Percentiles rank a stretch among this genome's conserved stretches.
These are phyloP conservation scores for Sugiyamaella lignohabitans DNA, from an alignment of 805 yeast species.

Conservation along the genomic window DNA sequence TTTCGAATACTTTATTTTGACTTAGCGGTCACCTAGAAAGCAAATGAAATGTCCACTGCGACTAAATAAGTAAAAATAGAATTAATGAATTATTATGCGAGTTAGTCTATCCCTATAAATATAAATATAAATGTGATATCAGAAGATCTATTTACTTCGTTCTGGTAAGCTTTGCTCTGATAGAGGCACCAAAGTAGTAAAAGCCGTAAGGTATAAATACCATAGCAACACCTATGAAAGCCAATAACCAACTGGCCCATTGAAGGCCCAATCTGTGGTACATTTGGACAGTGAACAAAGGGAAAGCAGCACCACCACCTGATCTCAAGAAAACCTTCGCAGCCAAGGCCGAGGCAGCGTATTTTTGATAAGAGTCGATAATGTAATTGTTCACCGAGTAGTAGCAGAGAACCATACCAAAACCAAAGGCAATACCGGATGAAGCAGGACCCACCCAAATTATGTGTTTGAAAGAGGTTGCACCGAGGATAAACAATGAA, in stretches of 20 bases:
- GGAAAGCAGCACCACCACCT: slow-evolving; percentile 54
- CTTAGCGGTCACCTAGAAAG: no score
- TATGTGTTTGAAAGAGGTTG: slow-evolving; percentile 44
- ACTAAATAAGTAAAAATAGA: no score
- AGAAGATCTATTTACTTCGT: no score
- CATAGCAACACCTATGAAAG: slow-evolving; percentile 44
- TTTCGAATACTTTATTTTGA: no score
- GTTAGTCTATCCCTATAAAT: no score
- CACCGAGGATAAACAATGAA: slow-evolving; percentile 55
- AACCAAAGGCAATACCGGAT: slow-evolving; percentile 47
- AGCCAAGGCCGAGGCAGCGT: slow-evolving; percentile 50
- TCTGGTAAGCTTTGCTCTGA: slow-evolving; percentile 28
- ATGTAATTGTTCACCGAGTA: slow-evolving; percentile 68
- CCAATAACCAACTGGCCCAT: slow-evolving; percentile 51
- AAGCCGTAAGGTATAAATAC: slow-evolving; percentile 47
- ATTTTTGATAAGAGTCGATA: slow-evolving; percentile 75
- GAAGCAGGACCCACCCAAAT: slow-evolving; percentile 52
- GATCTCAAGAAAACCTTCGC: slow-evolving; percentile 57
- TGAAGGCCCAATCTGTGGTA: slow-evolving; percentile 43
- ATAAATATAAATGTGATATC: no score
- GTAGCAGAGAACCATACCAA: slow-evolving; percentile 50
- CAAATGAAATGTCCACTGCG: no score
- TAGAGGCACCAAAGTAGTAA: slow-evolving; percentile 39
- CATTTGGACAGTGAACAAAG: slow-evolving; percentile 52
- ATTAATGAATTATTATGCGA: no score